These are phyloP conservation scores for Citrus hindsii DNA, from an alignment of 345 rosid species.

Conservation along the genomic window DNA sequence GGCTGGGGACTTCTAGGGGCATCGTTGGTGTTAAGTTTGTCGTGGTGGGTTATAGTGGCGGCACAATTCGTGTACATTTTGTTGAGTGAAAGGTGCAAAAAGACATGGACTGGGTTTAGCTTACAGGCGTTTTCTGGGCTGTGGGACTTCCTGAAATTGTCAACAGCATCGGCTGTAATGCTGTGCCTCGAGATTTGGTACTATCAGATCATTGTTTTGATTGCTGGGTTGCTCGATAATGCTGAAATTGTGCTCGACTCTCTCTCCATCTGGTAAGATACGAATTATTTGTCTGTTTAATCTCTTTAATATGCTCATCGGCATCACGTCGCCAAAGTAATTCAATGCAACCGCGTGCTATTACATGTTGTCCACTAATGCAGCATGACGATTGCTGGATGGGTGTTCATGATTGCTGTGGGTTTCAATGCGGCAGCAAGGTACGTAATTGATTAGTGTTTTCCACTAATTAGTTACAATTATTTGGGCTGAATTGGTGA, in stretches of 20 bases:
- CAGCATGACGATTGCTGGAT: slow-evolving; percentile 60
- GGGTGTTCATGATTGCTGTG: slow-evolving; percentile 17
- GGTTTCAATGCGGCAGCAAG: slow-evolving; percentile 84
- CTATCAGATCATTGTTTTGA: slow-evolving; percentile 48
- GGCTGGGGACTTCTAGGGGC: slow-evolving; percentile 49
- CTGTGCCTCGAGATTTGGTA: slow-evolving; percentile 64
- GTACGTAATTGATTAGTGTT: slow-evolving; percentile 16
- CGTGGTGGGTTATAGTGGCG: slow-evolving; percentile 57
- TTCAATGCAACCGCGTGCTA: too few species aligned
- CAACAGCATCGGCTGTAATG: slow-evolving; percentile 66
- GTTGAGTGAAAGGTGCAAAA: slow-evolving; percentile 35
- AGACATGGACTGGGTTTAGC: slow-evolving; percentile 56
- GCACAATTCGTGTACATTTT: slow-evolving; percentile 55
- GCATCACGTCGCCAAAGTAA: slow-evolving; percentile 18
- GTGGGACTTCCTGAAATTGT: slow-evolving; percentile 46
- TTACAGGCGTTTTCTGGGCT: slow-evolving; percentile 50
- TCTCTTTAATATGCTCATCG: slow-evolving; percentile 10
- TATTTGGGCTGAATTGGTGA: too few species aligned
- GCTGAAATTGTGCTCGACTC: slow-evolving; percentile 59
- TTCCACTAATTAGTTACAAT: too few species aligned
- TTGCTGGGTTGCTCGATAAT: slow-evolving; percentile 56
- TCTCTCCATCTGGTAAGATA: slow-evolving; percentile 17
- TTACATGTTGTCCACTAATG: not conserved
- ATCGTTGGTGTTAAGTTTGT: slow-evolving; percentile 41
- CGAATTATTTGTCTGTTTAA: too few species aligned